A percentile compares a stretch with the other conserved stretches of the same genome.
Conservation (phyloP, 805 yeast species). For the Dipodascus albidus region DNA sequence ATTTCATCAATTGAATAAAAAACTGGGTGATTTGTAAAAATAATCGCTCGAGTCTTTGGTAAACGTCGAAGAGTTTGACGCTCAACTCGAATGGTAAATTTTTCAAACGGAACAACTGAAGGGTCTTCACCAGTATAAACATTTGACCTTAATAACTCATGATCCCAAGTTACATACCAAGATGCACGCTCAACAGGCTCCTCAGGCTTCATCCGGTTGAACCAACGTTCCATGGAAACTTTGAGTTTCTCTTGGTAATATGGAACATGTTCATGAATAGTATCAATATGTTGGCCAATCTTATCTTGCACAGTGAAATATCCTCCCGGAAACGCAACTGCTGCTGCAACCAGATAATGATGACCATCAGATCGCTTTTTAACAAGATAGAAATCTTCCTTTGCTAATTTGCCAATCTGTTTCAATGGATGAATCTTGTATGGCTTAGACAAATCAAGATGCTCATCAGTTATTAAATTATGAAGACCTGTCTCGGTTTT, state of each 20-base stretch:
- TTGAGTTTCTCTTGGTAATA: constrained; percentile 54
- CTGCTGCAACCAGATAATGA: constrained; percentile 61
- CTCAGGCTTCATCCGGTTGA: constrained; percentile 44
- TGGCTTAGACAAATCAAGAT: constrained; percentile 48
- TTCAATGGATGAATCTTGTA: constrained; percentile 52
- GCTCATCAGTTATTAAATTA: constrained; percentile 53
- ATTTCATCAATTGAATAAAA: constrained; percentile 62
- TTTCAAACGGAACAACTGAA: constrained; percentile 33
- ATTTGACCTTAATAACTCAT: constrained; percentile 43
- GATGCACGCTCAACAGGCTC: constrained; percentile 66
- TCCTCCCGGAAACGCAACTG: constrained; percentile 74
- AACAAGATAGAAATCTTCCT: constrained; percentile 64
- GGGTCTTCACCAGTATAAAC: constrained; percentile 45
- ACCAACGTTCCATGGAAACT: constrained; percentile 66
- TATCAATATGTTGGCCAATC: constrained; percentile 49
- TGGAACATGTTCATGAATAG: constrained; percentile 59
- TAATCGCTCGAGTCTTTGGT: constrained; percentile 53
- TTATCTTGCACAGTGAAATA: constrained; percentile 52
- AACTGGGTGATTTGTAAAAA: constrained; percentile 69
- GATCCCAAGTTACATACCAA: constrained; percentile 69
- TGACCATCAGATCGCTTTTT: constrained; percentile 41
- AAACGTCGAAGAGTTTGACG: constrained; percentile 60
- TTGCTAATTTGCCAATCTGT: constrained; percentile 56
- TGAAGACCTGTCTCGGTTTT: constrained; percentile 37
- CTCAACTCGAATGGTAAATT: constrained; percentile 60